Base-by-base conservation (phyloP, 2,329 filamentous ascomycete species). In the Lasiodiplodia sp. region DNA sequence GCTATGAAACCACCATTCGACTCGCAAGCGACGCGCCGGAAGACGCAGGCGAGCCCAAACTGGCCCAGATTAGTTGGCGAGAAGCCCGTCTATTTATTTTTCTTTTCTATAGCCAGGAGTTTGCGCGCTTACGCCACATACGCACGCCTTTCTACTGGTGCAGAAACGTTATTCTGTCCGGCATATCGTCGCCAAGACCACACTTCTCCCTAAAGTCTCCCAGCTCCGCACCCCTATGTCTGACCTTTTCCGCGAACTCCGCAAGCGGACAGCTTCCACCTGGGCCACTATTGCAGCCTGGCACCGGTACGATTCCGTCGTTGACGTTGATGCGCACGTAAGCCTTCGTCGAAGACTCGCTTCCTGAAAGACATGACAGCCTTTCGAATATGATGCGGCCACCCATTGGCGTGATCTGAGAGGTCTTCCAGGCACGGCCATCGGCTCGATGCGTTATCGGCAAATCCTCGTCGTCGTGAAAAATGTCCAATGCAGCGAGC, bases 241-340 rank as follows among this genome's bases (percentile, higher is more conserved):
- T 73, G 5, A 86, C 81, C 65, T 80, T 77, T 2, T 76, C 71
- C 37, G 76, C 71, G 70, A 87, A 87, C 2, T 81, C 71, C 2
- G 70, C 72, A 18, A 88, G 73, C 18, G 81, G 77, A 75, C 86
- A 87, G 68, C 82, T 85, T 25, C 72, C 70, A 2, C 82, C 84
- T 1, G 84, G 85, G 0, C 85, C 85, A 38, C 72, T 76, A 18
- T 79, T 71, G 71, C 85, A 87, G 28, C 78, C 81, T 3, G 83
- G 80, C 3, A 88, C 72, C 2, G 82, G 80, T 1, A 86, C 82
- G 34, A 87, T 82, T 10, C 83, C 85, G 71, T 89, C 87, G 72
- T 89, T 89, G 73, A 89, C 82, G 56, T 86, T 86, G 69, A 88
- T 73, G 21, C 86, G 82, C 25, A 89, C 78, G 70, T 81, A 87